These are phyloP conservation scores for Oryza longistaminata DNA, from an alignment of 176 grass and related monocot species.

Conservation along the genomic window DNA sequence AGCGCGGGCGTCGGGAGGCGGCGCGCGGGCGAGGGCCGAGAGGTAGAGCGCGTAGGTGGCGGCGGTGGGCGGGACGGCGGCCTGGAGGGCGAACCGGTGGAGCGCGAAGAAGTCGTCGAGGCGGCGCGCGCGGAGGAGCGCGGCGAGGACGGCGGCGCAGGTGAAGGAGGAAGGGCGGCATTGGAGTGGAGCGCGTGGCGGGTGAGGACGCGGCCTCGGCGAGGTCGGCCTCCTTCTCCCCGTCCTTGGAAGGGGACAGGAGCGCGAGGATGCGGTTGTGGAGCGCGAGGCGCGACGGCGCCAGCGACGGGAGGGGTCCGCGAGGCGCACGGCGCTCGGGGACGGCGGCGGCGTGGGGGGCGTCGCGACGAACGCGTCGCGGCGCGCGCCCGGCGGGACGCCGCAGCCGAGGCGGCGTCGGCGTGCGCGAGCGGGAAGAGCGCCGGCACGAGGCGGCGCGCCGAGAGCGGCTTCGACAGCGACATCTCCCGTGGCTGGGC, in stretches of 20 bases:
- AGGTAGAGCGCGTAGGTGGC: constrained; percentile 83
- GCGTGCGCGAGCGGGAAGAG: constrained; percentile 63
- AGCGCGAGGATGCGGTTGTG: constrained; percentile 86
- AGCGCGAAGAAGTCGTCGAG: constrained; percentile 83
- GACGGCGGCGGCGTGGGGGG: constrained; percentile 29
- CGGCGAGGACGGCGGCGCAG: constrained; percentile 66
- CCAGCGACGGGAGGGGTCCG: constrained; percentile 68
- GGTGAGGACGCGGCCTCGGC: constrained; percentile 66
- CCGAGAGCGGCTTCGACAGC: constrained; percentile 58
- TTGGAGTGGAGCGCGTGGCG: constrained; percentile 98
- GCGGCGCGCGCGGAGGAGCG: constrained; percentile 63
- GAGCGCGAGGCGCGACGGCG: constrained; percentile 60
- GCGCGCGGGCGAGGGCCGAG: constrained; percentile 62
- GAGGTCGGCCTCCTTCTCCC: constrained; percentile 47
- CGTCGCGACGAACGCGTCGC: constrained; percentile 47
- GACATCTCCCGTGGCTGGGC: constrained; percentile 38
- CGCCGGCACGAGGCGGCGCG: constrained; percentile 52
- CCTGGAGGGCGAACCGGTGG: constrained; percentile 81
- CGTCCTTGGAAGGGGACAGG: constrained; percentile 37
- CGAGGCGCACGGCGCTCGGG: constrained; percentile 54
- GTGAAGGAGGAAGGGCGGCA: constrained; percentile 82
- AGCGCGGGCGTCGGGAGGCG: constrained; percentile 61
- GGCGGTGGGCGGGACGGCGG: constrained; percentile 71
- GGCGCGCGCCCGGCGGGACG: constrained; percentile 49
- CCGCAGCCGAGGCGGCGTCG: constrained; percentile 36